Evolutionary conservation across 306 rosid genomes (phyloP), one percentile per base, ranked within the genome.

Genomic region (Carpinus viminea): DNA sequence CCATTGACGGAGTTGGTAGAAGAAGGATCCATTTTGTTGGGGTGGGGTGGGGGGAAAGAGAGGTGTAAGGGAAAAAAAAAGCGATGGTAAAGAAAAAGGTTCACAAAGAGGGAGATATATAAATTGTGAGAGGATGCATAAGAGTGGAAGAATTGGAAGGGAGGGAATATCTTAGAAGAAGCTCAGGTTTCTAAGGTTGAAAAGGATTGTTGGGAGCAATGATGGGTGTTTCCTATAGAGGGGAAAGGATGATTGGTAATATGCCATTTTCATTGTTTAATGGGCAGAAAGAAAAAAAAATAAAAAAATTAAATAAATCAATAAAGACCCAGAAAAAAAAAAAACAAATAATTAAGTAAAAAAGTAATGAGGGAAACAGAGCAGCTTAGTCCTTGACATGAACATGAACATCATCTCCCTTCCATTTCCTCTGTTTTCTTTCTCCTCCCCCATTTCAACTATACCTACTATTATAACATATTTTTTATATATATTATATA

Each of bases 161-260:
- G 83, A 79, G 83, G 85, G 93, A 87, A 88, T 83, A 88, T 86
- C 91, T 95, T 91, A 55, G 60, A 18, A 59, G 65, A 24, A 87
- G 93, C 97, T 89, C 97, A 87, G 97, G 93, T 88, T 90, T 89
- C 91, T 80, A 91, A 93, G 97, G 96, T 87, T 90, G 98, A 93
- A 93, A 91, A 89, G 91, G 97, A 93, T 93, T 86, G 96, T 91
- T 93, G 96, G 96, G 93, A 81, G 96, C 96, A 96, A 96, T 96
- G 98, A 96, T 96, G 98, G 88, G 92, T 93, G 99, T 96, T 96
- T 93, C 99, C 97, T 90, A 87, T 76, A 79, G 75, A 92, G 98
- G 99, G 97, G 96, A 85, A 91, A 86, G 88, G 97, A 96, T 96
- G 94, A 96, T 93, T 91, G 91, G 90, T 87, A 90, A 90, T 95